A percentile compares a stretch with the other conserved stretches of the same genome.
Conservation (phyloP, 2,329 filamentous ascomycete species). For the Tolypocladium tundrense region DNA sequence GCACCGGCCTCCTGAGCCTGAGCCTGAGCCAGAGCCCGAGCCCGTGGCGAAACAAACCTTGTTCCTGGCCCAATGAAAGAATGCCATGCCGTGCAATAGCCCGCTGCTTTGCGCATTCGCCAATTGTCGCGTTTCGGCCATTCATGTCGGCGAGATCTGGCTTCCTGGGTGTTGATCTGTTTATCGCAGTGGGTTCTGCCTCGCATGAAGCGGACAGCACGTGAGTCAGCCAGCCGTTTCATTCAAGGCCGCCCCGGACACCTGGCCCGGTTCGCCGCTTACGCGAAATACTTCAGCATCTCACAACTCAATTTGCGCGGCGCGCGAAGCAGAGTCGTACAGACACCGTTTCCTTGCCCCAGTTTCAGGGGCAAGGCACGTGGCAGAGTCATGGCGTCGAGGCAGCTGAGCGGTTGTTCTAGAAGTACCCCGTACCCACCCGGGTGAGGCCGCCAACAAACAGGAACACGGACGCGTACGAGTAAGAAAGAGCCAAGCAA, state of each 20-base stretch:
- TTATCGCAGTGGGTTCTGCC: background rate
- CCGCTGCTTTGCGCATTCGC: no score
- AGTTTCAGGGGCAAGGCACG: no score
- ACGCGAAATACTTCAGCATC: background rate
- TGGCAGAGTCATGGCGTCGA: background rate
- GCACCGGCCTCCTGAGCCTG: background rate
- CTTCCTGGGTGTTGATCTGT: background rate
- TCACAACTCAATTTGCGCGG: background rate
- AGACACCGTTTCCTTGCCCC: no score
- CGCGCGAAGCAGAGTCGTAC: no score
- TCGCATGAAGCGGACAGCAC: background rate
- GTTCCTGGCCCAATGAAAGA: background rate
- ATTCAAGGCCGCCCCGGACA: background rate
- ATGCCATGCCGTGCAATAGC: background rate
- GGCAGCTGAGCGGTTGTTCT: no score
- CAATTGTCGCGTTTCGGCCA: background rate
- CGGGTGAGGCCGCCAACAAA: background rate
- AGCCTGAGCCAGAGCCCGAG: no score
- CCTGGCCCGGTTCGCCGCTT: background rate
- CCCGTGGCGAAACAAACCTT: background rate
- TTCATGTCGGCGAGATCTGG: background rate
- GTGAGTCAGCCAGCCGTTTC: background rate
- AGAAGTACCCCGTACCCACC: background rate
- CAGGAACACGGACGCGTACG: background rate
- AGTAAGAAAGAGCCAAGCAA: background rate